A percentile compares a stretch with the other conserved stretches of the same genome.
Evolutionary conservation across 2,329 filamentous ascomycete species (phyloP).

Genomic region (Myriosclerotinia scirpicola): DNA sequence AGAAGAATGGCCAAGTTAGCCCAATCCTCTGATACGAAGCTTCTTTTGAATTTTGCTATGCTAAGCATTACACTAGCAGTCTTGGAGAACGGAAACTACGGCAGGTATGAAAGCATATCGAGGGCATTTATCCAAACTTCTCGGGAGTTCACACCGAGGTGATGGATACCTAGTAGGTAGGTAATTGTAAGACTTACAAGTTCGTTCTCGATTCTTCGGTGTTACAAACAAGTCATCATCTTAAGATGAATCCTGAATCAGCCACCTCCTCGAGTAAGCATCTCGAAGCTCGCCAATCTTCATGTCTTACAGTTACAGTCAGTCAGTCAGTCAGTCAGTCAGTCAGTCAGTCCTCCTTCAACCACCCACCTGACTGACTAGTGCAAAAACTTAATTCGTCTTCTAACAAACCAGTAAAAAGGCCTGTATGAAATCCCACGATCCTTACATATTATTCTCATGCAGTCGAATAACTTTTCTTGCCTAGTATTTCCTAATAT

Average conservation of each 20-base stretch:
- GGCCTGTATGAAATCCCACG: conserved; percentile 1
- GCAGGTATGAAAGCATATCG: not conserved
- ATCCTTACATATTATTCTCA: conserved; percentile 18
- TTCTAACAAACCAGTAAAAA: conserved; percentile 9
- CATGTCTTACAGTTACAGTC: not conserved
- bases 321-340: no score
- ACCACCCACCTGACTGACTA: not conserved
- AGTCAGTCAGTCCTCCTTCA: not conserved
- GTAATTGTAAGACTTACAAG: no score
- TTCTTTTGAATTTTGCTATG: not conserved
- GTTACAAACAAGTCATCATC: not conserved
- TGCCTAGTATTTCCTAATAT: not conserved
- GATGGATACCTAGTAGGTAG: no score
- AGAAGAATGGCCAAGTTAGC: conserved; percentile 15
- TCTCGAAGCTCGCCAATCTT: conserved; percentile 1
- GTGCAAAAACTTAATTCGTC: not conserved
- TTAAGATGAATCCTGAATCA: not conserved
- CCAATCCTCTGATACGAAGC: conserved; percentile 19
- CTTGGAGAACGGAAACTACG: not conserved
- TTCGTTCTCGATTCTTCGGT: not conserved
- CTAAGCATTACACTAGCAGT: conserved; percentile 1
- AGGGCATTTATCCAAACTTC: not conserved
- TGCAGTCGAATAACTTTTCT: conserved; percentile 13
- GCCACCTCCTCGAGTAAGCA: conserved; percentile 11
- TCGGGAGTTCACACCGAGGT: not conserved